phyloP scores from a whole-genome alignment of 805 yeast genomes.

The Suhomyces sp. region DNA sequence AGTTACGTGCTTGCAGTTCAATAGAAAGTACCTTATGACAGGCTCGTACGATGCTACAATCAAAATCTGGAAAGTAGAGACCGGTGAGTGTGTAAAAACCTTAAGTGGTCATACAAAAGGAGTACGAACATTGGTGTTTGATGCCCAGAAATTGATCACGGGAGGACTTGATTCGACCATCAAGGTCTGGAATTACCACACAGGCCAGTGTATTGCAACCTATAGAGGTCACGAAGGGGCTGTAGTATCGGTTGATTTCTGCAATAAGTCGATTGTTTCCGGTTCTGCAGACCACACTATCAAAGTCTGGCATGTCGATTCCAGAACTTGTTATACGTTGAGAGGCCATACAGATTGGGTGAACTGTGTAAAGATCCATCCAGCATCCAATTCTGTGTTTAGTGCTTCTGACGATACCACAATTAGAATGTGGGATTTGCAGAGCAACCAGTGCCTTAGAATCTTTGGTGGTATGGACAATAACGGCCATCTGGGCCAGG shows the following conservation, averaged over 20 bases:
- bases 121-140: constrained; percentile 80
- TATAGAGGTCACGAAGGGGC: constrained; percentile 89
- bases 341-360: constrained; percentile 95
- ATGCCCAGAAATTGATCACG: constrained; percentile 83
- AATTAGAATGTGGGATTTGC: constrained; percentile 91
- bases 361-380: constrained; percentile 82
- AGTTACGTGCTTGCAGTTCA: constrained; percentile 82
- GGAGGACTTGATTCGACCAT: constrained; percentile 91
- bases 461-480: constrained; percentile 72
- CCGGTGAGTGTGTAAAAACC: constrained; percentile 75
- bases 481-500: constrained; percentile 91
- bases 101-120: constrained; percentile 87
- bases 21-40: constrained; percentile 71
- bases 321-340: constrained; percentile 86
- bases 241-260: constrained; percentile 80
- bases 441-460: constrained; percentile 71
- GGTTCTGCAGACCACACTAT: constrained; percentile 93
- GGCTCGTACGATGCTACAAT: constrained; percentile 91
- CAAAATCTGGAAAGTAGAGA: constrained; percentile 87
- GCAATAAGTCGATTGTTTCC: constrained; percentile 76
- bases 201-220: constrained; percentile 92
- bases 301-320: constrained; percentile 95
- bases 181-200: constrained; percentile 92
- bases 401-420: constrained; percentile 92
- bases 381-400: constrained; percentile 72